Evolutionary conservation across 768 basidiomycete genomes (phyloP).

Genomic region (Podaxis rugospora): DNA sequence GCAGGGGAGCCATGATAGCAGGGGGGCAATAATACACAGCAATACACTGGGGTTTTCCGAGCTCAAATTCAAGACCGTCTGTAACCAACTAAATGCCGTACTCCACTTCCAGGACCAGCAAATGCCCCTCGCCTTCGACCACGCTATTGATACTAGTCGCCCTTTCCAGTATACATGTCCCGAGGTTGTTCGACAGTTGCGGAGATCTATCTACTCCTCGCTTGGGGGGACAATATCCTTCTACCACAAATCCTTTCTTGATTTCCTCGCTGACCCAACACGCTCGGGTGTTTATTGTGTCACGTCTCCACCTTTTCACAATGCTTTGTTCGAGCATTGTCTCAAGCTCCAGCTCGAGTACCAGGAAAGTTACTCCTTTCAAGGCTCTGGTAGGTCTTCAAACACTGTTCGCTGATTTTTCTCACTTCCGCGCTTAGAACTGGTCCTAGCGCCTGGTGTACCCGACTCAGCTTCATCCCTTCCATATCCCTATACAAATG

Average conservation of each 20-base stretch:
- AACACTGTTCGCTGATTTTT: not conserved
- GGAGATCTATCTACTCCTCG: not conserved
- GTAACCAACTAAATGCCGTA: not conserved
- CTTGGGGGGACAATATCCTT: not conserved
- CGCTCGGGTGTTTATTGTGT: not conserved
- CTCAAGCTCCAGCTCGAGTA: not conserved
- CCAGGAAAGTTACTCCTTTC: not conserved
- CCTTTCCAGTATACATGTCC: not conserved
- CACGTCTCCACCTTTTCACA: not conserved
- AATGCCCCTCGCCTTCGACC: not conserved
- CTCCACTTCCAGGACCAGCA: not conserved
- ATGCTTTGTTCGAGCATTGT: not conserved
- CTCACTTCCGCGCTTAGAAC: not conserved
- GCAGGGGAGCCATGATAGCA: not conserved
- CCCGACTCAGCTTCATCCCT: not conserved
- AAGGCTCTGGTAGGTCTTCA: not conserved
- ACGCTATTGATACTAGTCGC: not conserved
- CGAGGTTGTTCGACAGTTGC: not conserved
- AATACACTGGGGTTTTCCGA: not conserved
- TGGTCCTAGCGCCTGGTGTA: not conserved
- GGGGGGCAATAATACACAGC: not conserved
- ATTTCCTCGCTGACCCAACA: not conserved
- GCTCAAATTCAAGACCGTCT: not conserved
- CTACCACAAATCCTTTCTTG: conserved; percentile 2
- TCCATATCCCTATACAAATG: not conserved